Base-by-base conservation (phyloP, 2,329 filamentous ascomycete species). In the Diaporthe sp. region DNA sequence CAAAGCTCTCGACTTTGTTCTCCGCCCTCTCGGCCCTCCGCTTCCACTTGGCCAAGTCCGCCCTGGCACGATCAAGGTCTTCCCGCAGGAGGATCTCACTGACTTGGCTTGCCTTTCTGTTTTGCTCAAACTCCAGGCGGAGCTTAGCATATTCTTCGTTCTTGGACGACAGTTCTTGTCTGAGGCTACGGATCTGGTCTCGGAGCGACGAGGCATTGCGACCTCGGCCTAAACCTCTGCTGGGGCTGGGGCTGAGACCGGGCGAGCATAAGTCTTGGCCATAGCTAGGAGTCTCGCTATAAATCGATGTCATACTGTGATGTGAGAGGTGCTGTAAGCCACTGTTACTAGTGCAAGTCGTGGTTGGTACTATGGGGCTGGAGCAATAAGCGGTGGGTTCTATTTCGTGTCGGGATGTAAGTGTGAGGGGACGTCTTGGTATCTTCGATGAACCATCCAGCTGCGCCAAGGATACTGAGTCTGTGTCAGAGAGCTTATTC, bases 21-120 rank as follows among this genome's bases (percentile, higher is more conserved):
- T 77, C 76, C 13, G 76, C 76, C 57, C 39, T 73, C 73, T 77
- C 76, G n/a, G 76, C 76, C 63, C 76, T 60, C 12, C 73, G 39
- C 44, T 57, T 72, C 73, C 76, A 77, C 47, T 60, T 73, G 51
- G 44, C 49, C 31, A 53, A 53, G 28, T 75, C 76, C 68, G 63
- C 57, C 31, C 31, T 71, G 13, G 63, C 53, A 37, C 57, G 49
- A 13, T 75, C 71, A 17, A 77, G 57, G 20, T 75, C 73, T 37
- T 75, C 76, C n/a, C 71, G 71, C 20, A 77, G 39, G 2, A 73
- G 51, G 12, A 73, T 73, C 58, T 77, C 65, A 31, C 34, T 75
- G 37, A 77, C 55, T 51, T 71, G 47, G 22, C 61, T 60, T 39
- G 49, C 60, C 34, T 73, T 77, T 12, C 49, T 73, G 10, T 37